Evolutionary conservation across 2,329 filamentous ascomycete genomes (phyloP).

Genomic region (Cladobotryum protrusum): DNA sequence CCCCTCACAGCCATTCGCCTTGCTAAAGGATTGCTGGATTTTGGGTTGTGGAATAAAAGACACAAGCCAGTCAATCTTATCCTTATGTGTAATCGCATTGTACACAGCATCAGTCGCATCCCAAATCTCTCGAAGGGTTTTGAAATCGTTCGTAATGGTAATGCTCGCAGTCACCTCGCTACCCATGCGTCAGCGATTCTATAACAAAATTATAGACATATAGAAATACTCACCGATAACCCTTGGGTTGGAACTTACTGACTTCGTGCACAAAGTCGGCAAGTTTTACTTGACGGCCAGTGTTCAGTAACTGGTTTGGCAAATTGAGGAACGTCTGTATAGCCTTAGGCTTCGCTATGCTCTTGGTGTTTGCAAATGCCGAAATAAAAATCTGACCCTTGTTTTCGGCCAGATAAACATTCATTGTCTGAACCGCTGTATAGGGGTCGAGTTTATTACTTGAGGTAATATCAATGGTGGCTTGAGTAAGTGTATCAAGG

Average conservation of each 20-base stretch:
- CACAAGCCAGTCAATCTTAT: constrained; percentile 14
- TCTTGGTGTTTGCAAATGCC: constrained; percentile 4
- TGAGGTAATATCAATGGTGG: neutral
- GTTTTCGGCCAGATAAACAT: neutral
- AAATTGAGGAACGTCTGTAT: constrained; percentile 10
- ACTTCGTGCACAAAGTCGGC: constrained; percentile 11
- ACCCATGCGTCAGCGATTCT: too few relatives aligned
- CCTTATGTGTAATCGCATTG: constrained; percentile 6
- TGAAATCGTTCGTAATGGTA: constrained; percentile 12
- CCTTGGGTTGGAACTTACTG: constrained; percentile 10
- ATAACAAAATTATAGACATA: too few relatives aligned
- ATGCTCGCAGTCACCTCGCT: constrained; percentile 11
- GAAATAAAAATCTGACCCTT: constrained; percentile 2
- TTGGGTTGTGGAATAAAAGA: constrained; percentile 14
- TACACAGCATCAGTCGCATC: constrained; percentile 9
- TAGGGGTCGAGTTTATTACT: neutral
- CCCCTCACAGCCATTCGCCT: constrained; percentile 3
- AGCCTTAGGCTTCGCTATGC: constrained; percentile 5
- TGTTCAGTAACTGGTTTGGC: constrained; percentile 9
- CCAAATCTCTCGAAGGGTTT: constrained; percentile 12
- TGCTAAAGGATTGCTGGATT: constrained; percentile 7
- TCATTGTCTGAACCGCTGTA: constrained; percentile 2
- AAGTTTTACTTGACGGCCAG: constrained; percentile 8
- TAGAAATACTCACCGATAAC: constrained; percentile 8
- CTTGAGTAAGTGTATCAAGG: neutral